phyloP scores from a whole-genome alignment of 208 protist species.

The Trypanosoma vivax region DNA sequence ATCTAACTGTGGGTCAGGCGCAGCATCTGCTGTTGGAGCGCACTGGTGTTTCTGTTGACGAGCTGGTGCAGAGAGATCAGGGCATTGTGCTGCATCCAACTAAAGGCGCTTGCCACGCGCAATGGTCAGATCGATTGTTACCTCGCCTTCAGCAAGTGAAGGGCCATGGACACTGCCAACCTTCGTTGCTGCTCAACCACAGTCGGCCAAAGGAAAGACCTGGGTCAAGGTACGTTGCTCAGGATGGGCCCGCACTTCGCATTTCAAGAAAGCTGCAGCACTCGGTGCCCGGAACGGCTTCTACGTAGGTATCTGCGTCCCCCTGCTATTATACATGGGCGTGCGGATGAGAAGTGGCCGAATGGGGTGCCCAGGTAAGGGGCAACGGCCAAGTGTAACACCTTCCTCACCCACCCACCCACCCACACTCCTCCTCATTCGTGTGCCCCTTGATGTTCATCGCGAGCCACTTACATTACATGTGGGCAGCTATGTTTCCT shows the following conservation, averaged over 20 bases:
- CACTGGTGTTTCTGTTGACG: conserved; percentile 25
- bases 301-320: no score
- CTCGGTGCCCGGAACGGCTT: no score
- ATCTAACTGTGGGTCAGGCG: conserved; percentile 41
- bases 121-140: conserved; percentile 44
- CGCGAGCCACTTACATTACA: no score
- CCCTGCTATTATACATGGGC: no score
- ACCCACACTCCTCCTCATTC: no score
- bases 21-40: conserved; percentile 26
- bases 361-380: no score
- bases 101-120: conserved; percentile 24
- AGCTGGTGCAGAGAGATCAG: conserved; percentile 24
- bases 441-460: no score
- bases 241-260: conserved; percentile 29
- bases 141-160: conserved; percentile 45
- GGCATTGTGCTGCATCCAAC: conserved; percentile 55
- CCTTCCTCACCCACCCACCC: no score
- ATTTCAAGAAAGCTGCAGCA: conserved; percentile 16
- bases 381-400: no score
- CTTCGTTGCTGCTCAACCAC: conserved; percentile 59
- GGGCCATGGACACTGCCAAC: conserved; percentile 26
- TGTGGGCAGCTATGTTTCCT: no score
- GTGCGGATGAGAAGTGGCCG: no score
- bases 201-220: conserved; percentile 48
- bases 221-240: conserved; percentile 61